Base-by-base conservation (phyloP, 371 early-diverging fungal species). In the Smittium culicis region DNA sequence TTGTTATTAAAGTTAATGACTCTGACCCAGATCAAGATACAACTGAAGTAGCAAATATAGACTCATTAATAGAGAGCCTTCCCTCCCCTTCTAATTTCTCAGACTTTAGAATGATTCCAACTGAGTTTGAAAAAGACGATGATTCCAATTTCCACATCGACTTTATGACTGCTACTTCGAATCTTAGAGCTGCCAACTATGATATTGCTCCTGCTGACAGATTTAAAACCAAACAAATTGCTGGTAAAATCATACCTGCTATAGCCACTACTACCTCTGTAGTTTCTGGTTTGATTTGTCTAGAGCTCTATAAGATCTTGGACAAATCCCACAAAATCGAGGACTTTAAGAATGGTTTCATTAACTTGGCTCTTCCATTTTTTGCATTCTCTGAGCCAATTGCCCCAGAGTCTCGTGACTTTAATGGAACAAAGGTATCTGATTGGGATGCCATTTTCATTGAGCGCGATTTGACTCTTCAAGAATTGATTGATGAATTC, bases 181-280 rank as follows among this genome's bases (percentile, higher is more conserved):
- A 99, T 81, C 79, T 99, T 78, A 90, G 99, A 72, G 99, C 99
- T 8, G 73, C 82, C 70, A 98, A 97, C 82, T 99, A 99, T 78
- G 86, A 82, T 65, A 99, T 99, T 69, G 75, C 85, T n/a, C 78
- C 80, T 55, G 92, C 96, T 1, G 92, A 98, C 77, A 89, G 94
- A 64, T 91, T 91, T 79, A 89, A 90, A 78, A 95, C 98, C 71
- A 99, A 98, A 84, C 93, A 94, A 73, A 98, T 99, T 81, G 99
- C 99, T 1, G 99, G 99, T 54, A 94, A 94, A 80, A 99, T 99
- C 71, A 99, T 99, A 71, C 99, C 99, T 31, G 99, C 99, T 54
- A 99, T 99, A 81, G 99, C 99, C 11, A 99, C 99, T 1, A 99
- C 99, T 0, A 99, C 99, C 0, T 91, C 99, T 14, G 81, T 99